phyloP scores from a whole-genome alignment of 495 filamentous ascomycete species.

The Trichocladium uniseriatum region DNA sequence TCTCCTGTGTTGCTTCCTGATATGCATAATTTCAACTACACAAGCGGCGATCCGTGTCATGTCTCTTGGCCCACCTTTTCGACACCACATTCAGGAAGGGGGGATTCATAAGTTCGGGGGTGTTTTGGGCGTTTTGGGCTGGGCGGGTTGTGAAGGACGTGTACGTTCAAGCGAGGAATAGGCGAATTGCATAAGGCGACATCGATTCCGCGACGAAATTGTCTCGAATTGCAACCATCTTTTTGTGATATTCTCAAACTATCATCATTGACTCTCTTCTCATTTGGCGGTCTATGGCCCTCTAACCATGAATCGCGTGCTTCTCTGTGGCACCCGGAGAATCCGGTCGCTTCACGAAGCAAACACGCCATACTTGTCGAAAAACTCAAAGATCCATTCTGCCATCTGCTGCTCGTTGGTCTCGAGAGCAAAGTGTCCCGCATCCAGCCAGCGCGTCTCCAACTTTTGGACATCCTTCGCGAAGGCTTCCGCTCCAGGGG shows the following conservation, averaged over 20 bases:
- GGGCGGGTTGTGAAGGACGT: slow-evolving; percentile 9
- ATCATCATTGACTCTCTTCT: too few relatives aligned
- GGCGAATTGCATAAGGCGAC: neutral
- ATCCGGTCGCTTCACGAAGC: neutral
- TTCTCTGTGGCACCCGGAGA: too few relatives aligned
- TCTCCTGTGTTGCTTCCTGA: too few relatives aligned
- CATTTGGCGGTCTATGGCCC: too few relatives aligned
- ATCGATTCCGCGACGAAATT: too few relatives aligned
- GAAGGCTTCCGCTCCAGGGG: slow-evolving; percentile 51
- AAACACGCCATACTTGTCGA: slow-evolving; percentile 24
- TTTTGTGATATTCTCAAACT: too few relatives aligned
- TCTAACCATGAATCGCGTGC: too few relatives aligned
- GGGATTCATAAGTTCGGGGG: neutral
- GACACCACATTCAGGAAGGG: neutral
- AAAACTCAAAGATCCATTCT: slow-evolving; percentile 38
- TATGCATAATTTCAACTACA: too few relatives aligned
- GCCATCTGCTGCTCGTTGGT: slow-evolving; percentile 44
- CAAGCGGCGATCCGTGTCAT: neutral
- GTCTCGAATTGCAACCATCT: too few relatives aligned
- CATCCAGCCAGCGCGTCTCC: slow-evolving; percentile 46
- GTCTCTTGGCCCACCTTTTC: neutral
- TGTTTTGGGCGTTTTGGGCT: slow-evolving; percentile 10
- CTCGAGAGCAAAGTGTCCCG: slow-evolving; percentile 56
- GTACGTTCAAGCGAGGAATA: slow-evolving; percentile 8
- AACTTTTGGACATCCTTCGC: slow-evolving; percentile 44